A percentile compares a stretch with the other conserved stretches of the same genome.
phyloP scores from a whole-genome alignment of 1,284 basidiomycete species.

The Ganoderma leucocontextum region DNA sequence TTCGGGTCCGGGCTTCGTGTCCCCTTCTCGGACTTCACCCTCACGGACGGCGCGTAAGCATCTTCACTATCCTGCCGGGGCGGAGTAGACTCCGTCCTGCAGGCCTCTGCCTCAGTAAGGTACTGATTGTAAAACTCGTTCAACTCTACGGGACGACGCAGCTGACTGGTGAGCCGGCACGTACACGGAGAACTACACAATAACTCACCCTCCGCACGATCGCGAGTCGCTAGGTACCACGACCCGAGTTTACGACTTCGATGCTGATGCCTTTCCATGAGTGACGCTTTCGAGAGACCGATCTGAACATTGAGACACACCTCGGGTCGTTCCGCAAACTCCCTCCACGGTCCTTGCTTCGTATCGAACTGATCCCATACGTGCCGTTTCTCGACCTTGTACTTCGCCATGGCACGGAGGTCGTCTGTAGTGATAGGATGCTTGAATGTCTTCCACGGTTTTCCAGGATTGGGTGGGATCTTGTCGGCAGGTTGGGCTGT shows the following conservation, averaged over 20 bases:
- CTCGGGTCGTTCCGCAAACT: conserved; percentile 21
- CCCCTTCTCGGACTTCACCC: not conserved
- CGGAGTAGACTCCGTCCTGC: not conserved
- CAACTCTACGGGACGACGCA: not conserved
- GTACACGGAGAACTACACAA: not conserved
- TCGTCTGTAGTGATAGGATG: conserved; percentile 21
- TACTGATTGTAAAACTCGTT: not conserved
- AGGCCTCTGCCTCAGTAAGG: not conserved
- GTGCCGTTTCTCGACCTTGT: conserved; percentile 17
- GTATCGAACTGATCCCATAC: not conserved
- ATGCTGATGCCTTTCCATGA: not conserved
- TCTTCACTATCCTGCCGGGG: not conserved
- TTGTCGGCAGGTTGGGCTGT: not conserved
- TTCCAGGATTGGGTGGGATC: not conserved
- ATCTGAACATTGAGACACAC: conserved; percentile 7
- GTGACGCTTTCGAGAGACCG: not conserved
- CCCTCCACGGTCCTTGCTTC: conserved; percentile 18
- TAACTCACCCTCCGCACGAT: not conserved
- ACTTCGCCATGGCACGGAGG: conserved; percentile 18
- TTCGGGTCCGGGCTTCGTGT: not conserved
- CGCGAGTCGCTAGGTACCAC: not conserved
- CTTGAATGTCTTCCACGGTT: not conserved
- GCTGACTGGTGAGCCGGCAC: not conserved
- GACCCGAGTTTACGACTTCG: not conserved
- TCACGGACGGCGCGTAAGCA: not conserved